Evolutionary conservation across 495 filamentous ascomycete genomes (phyloP), one percentile per base, ranked within the genome.

Genomic region (Glutinoglossum americanum): DNA sequence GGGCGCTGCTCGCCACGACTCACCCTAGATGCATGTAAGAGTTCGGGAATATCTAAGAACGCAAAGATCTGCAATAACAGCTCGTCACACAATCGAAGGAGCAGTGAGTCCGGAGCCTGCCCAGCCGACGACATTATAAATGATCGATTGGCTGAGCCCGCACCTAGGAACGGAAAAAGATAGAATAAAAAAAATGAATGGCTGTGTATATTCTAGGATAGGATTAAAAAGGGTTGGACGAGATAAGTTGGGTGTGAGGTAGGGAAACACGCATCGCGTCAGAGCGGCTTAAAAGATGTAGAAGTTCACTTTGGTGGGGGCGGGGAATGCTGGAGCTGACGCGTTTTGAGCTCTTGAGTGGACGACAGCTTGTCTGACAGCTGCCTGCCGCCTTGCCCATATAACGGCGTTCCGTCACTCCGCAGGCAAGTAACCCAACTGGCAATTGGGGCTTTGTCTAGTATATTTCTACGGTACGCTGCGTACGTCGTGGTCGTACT

Each of bases 31-130:
- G 39, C 55, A 48, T 41, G 30, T 27, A 57, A 28, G 30, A 57
- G 41, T 13, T 57, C 55, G 13, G 55, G 41, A 15, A 57, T 25
- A 19, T 57, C 55, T n/a, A 57, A 35, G 39, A 57, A 57, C 10
- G 37, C 21, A 23, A 57, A 47, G 39, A 57, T 48, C n/a, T 57
- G 32, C 11, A 57, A 25, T 4, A 57, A 23, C 21, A 57, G 25
- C 55, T 57, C 55, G 41, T 57, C 55, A 28, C 55, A 57, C 30
- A 57, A 27, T n/a, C 23, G 33, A 4, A 57, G 41, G n/a, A n/a
- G n/a, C 54, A 41, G 30, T 17, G 49, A 32, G 49, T 8, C 23
- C 49, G 49, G 30, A 1, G 26, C 3, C 28, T 53, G 25, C 28
- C 49, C 49, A 32, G 4, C 25, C 49, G 49, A 53, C 11, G 11